Evolutionary conservation across 306 rosid species (phyloP), one percentile per base, ranked within the genome.

Genomic region (Senna siamea): DNA sequence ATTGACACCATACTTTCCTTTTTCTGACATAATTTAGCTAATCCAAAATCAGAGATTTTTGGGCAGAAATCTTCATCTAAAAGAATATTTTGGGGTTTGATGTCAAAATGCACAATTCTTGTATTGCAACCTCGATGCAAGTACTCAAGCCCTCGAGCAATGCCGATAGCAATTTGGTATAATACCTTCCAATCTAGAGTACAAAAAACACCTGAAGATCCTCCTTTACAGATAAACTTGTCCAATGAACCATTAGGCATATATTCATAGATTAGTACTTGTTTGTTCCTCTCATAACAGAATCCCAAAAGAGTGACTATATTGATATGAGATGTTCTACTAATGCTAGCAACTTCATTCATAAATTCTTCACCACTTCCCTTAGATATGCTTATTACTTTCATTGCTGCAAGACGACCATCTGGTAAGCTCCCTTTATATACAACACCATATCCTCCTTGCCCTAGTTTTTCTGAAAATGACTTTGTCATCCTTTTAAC

Each of bases 241-340:
- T 84, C 88, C 12, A 87, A 55, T 3, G 90, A 84, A 1, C 88
- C 80, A 43, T 84, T 84, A 12, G 79, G 23, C 85, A 87, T 76
- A 11, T n/a, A 51, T 17, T 51, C 56, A 18, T 51, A 81, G 14
- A 86, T 65, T 2, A 83, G 9, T 10, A 82, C 90, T 72, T 77
- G 80, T 72, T 57, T 83, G 1, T n/a, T 69, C 57, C 1, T 35
- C 18, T 79, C 82, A 8, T 71, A 79, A 60, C 85, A 76, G 41
- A 51, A 51, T 18, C 23, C 26, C 20, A 51, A 7, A 2, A 51
- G 23, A 51, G 56, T 5, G 56, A 51, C 56, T 51, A 51, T 51
- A 20, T 51, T 51, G 10, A 51, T 20, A 18, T 51, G 26, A 0
- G 56, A 51, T 18, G 56, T 51, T 51, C 26, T 51, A 7, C 23